A percentile compares a stretch with the other conserved stretches of the same genome.
Evolutionary conservation across 371 early-diverging fungal genomes (phyloP).

Genomic region (Haplosporangium sp.): DNA sequence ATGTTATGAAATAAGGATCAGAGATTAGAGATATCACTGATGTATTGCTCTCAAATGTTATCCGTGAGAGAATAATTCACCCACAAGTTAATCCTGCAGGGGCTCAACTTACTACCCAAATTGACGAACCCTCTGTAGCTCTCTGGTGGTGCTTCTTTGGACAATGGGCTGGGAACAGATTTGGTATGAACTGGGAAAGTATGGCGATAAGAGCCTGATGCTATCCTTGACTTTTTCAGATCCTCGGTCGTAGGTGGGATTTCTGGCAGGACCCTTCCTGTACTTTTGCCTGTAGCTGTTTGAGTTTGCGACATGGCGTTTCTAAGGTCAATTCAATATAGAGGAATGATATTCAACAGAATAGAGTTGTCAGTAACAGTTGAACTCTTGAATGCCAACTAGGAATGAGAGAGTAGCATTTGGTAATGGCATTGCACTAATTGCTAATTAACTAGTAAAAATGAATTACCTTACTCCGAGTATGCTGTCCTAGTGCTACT

Average conservation of each 20-base stretch:
- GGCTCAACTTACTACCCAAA: slow-evolving; percentile 66
- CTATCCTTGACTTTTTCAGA: slow-evolving; percentile 18
- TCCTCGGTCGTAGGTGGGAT: slow-evolving; percentile 31
- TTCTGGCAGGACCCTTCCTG: slow-evolving; percentile 12
- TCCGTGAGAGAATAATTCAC: background rate
- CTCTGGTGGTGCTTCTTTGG: slow-evolving; percentile 84
- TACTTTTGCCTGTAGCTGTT: background rate
- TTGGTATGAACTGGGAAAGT: slow-evolving; percentile 74
- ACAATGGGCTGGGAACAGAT: slow-evolving; percentile 72
- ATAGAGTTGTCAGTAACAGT: slow-evolving; percentile 67
- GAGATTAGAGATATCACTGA: background rate
- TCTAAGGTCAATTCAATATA: background rate
- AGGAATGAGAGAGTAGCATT: slow-evolving; percentile 60
- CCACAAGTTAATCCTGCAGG: background rate
- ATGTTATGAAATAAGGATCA: background rate
- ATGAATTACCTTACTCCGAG: background rate
- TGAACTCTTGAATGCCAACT: slow-evolving; percentile 43
- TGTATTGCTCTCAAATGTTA: background rate
- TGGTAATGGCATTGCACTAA: slow-evolving; percentile 1
- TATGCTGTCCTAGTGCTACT: background rate
- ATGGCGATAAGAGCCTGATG: slow-evolving; percentile 59
- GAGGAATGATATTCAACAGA: slow-evolving; percentile 72
- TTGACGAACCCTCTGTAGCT: slow-evolving; percentile 79
- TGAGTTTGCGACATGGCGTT: background rate
- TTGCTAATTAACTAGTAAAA: background rate